Conservation (phyloP, 78 protist species). For the Dictyostelium purpureum region DNA sequence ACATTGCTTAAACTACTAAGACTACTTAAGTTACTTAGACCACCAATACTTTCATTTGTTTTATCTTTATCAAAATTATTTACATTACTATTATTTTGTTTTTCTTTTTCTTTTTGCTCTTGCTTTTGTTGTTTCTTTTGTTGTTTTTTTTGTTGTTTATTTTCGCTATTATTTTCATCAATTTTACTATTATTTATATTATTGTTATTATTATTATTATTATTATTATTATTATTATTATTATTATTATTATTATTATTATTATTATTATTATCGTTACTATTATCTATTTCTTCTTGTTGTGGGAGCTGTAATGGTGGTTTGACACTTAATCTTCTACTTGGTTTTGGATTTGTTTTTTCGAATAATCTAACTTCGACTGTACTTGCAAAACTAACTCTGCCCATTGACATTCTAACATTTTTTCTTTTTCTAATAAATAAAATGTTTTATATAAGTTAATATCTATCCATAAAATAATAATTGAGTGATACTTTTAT, state of each 20-base stretch:
- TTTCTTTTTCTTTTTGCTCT: not conserved
- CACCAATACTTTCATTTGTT: not conserved
- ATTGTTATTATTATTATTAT: not conserved
- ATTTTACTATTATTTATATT: not conserved
- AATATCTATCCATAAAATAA: not conserved
- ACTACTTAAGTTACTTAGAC: not conserved
- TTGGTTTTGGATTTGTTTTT: constrained; percentile 15
- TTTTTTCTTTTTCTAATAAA: constrained; percentile 35
- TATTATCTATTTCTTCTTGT: not conserved
- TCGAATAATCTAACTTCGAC: constrained; percentile 62
- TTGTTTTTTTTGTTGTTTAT: not conserved
- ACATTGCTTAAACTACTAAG: not conserved
- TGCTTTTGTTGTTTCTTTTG: not conserved
- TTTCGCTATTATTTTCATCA: not conserved
- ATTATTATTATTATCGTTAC: not conserved
- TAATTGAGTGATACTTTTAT: not conserved
- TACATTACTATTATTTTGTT: not conserved
- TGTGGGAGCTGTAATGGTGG: not conserved
- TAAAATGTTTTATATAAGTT: not conserved
- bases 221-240: not conserved
- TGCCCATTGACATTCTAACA: constrained; percentile 18
- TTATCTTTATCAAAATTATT: not conserved
- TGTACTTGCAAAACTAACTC: constrained; percentile 74
- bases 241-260: not conserved
- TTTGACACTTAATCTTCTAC: constrained; percentile 4